A percentile compares a stretch with the other conserved stretches of the same genome.
Conservation (phyloP, 192 early-diverging fungal genomes). For the Pilobolus umbonatus region DNA sequence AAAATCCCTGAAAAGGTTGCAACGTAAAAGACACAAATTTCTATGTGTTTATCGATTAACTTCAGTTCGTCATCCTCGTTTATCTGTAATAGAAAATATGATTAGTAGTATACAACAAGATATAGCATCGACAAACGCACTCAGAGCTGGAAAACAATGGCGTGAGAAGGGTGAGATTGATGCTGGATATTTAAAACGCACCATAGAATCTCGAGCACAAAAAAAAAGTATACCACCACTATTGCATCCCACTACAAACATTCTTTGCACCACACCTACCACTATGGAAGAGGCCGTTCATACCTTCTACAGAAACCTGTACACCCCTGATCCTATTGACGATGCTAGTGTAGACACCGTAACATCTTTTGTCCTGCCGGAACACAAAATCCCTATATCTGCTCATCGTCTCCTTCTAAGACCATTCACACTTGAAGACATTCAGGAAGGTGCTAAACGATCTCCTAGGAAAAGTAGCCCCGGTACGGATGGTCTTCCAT, state of each 20-base stretch:
- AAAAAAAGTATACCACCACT: background rate
- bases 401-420: background rate
- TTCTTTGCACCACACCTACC: background rate
- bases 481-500: slow-evolving; percentile 12
- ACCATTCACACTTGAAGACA: background rate
- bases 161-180: too few relatives aligned
- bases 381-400: background rate
- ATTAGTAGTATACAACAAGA: background rate
- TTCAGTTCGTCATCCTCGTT: background rate
- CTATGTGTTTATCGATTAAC: background rate
- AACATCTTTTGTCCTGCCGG: background rate
- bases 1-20: background rate
- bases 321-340: background rate
- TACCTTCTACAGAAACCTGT: background rate
- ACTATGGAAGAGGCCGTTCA: background rate
- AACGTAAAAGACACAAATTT: background rate
- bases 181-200: slow-evolving; percentile 2
- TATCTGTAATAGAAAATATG: background rate
- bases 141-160: slow-evolving; percentile 1
- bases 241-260: background rate
- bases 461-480: slow-evolving; percentile 12
- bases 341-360: background rate
- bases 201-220: background rate
- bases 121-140: background rate
- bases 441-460: background rate